These are phyloP conservation scores for Pythium insidiosum DNA, from an alignment of 352 stramenopile genomes.

Conservation along the genomic window DNA sequence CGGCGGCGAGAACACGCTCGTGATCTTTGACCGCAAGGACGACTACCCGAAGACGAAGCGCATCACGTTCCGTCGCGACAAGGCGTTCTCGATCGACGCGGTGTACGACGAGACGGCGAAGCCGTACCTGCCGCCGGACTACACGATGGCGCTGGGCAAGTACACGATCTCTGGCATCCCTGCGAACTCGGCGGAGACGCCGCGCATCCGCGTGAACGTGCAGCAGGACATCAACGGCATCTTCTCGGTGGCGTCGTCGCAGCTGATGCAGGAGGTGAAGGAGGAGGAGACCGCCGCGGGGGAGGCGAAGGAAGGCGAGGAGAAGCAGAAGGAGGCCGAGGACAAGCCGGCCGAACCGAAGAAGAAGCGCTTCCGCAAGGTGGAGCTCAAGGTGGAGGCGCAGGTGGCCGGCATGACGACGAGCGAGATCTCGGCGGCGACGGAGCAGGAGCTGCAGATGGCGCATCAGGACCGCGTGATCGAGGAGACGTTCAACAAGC, in stretches of 20 bases:
- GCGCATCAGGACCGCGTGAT: constrained; percentile 94
- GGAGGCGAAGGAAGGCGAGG: constrained; percentile 55
- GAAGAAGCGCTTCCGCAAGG: constrained; percentile 95
- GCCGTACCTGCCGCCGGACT: constrained; percentile 56
- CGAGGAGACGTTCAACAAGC: constrained; percentile 96
- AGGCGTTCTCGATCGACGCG: constrained; percentile 90
- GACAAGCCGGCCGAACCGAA: constrained; percentile 75
- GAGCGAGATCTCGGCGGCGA: constrained; percentile 49
- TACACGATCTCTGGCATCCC: constrained; percentile 91
- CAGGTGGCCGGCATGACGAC: constrained; percentile 48
- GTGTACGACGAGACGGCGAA: constrained; percentile 83
- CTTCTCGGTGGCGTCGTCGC: constrained; percentile 91
- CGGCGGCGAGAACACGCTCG: constrained; percentile 78
- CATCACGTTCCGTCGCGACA: constrained; percentile 91
- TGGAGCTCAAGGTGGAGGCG: constrained; percentile 70
- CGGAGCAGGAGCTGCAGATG: constrained; percentile 93
- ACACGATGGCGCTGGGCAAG: constrained; percentile 79
- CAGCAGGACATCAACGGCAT: constrained; percentile 97
- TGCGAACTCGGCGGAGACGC: constrained; percentile 58
- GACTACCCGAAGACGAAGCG: constrained; percentile 97
- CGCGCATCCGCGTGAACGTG: constrained; percentile 96
- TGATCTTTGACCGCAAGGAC: constrained; percentile 94
- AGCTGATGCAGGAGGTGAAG: constrained; percentile 97
- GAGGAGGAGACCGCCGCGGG: constrained; percentile 72
- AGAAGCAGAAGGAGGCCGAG: constrained; percentile 55